Conservation (phyloP, 1,139 yeast species). For the Suhomyces terraborum region DNA sequence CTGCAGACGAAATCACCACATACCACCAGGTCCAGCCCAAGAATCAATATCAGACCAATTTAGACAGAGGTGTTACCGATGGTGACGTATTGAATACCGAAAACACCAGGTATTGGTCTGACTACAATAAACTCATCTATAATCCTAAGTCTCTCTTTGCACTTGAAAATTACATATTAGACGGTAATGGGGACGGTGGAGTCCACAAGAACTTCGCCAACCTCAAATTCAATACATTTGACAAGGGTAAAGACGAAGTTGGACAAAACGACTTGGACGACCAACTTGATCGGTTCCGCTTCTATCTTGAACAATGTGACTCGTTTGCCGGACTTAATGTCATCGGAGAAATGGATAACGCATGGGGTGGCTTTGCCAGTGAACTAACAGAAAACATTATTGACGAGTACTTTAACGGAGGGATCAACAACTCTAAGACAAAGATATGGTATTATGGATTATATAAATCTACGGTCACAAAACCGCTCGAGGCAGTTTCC, state of each 20-base stretch:
- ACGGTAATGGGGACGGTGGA: constrained; percentile 17
- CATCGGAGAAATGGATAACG: constrained; percentile 66
- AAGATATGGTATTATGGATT: constrained; percentile 47
- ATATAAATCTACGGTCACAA: background rate
- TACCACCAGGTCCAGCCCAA: constrained; percentile 26
- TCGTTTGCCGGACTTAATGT: constrained; percentile 68
- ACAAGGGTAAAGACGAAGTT: constrained; percentile 36
- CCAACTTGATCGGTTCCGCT: constrained; percentile 60
- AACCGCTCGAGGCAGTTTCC: constrained; percentile 26
- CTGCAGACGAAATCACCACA: constrained; percentile 12
- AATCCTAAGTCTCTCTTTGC: constrained; percentile 60
- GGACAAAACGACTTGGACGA: constrained; percentile 42
- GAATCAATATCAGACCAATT: constrained; percentile 60
- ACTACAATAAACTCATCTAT: constrained; percentile 68
- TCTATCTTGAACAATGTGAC: constrained; percentile 77
- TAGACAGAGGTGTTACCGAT: constrained; percentile 51
- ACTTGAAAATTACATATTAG: constrained; percentile 51
- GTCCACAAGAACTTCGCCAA: constrained; percentile 34
- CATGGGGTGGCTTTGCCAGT: constrained; percentile 82
- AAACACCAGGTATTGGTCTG: constrained; percentile 76
- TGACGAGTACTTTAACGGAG: constrained; percentile 74
- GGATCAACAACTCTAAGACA: constrained; percentile 37
- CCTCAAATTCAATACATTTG: constrained; percentile 29
- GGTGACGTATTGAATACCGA: constrained; percentile 31
- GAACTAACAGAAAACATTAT: constrained; percentile 53